Evolutionary conservation across 139 green algal species (phyloP), one percentile per base, ranked within the genome.

Genomic region (Tetradesmus lagerheimii): DNA sequence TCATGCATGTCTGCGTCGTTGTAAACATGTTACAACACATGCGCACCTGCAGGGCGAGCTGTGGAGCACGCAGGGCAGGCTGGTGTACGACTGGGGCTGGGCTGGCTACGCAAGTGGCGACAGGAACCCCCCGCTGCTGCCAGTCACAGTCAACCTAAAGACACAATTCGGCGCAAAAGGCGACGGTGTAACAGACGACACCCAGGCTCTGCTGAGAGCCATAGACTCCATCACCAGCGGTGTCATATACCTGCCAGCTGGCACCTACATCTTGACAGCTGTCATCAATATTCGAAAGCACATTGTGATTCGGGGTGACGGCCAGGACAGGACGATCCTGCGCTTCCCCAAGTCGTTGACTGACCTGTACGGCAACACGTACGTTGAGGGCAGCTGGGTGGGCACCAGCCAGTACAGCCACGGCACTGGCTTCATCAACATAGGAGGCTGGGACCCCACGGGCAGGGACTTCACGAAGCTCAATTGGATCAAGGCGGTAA

Each of bases 321-420:
- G 80, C 27, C 27, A 27, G 39, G 45, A 67, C 80, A 35, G 16
- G 23, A 86, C 80, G 6, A 71, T 74, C 12, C 39, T 86, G n/a
- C 50, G 53, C n/a, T 86, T 86, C 80, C 80, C 80, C 9, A 86
- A 86, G 80, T 43, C 25, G 8, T 11, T 86, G 1, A 86, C 80
- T 43, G 80, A 86, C 39, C 45, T 86, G 45, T 86, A 57, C 27
- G 80, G 75, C 75, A 81, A 81, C n/a, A 81, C 82, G 20, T 89
- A 53, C 31, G 34, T 45, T 43, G 85, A 89, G 85, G 85, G 85
- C 41, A 76, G 31, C 25, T 83, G 67, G 85, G 37, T 43, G 16
- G 85, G 71, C 41, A 89, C 85, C 15, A 83, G 62, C 31, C 85
- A 89, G 67, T 89, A 89, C 85, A 89, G 85, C 62, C 85, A 89